Evolutionary conservation across 1,284 basidiomycete species (phyloP), one percentile per base, ranked within the genome.

Genomic region (Boletus smithii): DNA sequence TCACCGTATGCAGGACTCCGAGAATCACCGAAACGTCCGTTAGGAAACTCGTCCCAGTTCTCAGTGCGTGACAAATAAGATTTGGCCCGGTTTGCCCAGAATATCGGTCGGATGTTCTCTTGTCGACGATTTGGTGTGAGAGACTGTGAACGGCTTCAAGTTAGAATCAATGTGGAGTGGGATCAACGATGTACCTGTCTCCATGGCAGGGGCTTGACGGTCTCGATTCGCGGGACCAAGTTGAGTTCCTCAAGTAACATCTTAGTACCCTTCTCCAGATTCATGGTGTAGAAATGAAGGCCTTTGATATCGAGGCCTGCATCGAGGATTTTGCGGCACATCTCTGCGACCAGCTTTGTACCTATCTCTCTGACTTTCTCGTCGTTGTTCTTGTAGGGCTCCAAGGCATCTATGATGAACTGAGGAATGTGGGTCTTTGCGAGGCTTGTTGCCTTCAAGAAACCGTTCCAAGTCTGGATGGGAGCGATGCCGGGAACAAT

Each of bases 31-130:
- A 97, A 99, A 54, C 95, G 89, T 56, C 95, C 97, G 68, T 99
- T 99, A 38, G 95, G 95, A 69, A 95, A 99, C 70, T 99, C 97
- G 69, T 99, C 95, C 95, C 95, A 99, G 62, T 94, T 90, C 66
- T 92, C 90, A 18, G 92, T 95, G 43, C 94, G 85, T 13, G 90
- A 90, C 34, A 95, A 74, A 67, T 95, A 95, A 4, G 91, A 95
- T 63, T 91, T 87, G 37, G 91, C 81, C 35, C 93, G 79, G 71
- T 97, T 95, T 17, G 92, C 91, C 92, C 91, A 94, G 73, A 94
- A 97, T 63, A 97, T 97, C 4, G 94, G 94, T 38, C 94, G 85
- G 57, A 95, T 97, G 33, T 80, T 88, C 70, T 97, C 94, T 56
- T 81, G 74, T 39, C 94, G 84, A 49, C 94, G 80, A 61, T 79